phyloP scores from a whole-genome alignment of 148 eudicot genomes.

The Nyssa sinensis region DNA sequence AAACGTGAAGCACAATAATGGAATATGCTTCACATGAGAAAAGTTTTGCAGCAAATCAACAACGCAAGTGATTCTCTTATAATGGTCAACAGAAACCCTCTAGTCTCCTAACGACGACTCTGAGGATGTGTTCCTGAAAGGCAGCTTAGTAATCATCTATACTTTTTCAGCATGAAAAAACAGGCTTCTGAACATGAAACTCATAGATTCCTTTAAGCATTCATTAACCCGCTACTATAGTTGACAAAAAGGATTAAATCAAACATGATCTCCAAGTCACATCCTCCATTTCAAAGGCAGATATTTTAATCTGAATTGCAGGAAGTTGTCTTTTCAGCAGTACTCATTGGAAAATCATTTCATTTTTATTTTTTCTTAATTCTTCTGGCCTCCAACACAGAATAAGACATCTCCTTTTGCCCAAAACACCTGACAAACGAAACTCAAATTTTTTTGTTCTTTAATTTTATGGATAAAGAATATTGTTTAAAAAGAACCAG shows the following conservation, averaged over 20 bases:
- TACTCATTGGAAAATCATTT: background rate
- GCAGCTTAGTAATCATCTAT: background rate
- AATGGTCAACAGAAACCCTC: background rate
- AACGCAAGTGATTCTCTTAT: background rate
- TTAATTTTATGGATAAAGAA: background rate
- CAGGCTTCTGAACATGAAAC: background rate
- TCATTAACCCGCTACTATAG: background rate
- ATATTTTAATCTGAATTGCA: background rate
- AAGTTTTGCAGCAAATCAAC: background rate
- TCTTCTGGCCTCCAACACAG: background rate
- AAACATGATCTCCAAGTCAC: background rate
- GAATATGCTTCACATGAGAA: background rate
- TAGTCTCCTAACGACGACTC: constrained; percentile 1
- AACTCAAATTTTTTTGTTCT: background rate
- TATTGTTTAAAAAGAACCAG: no score
- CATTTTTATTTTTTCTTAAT: constrained; percentile 7
- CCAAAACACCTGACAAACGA: background rate
- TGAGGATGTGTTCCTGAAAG: background rate
- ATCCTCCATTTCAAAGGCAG: background rate
- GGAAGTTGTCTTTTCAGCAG: background rate
- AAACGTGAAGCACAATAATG: background rate
- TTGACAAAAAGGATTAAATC: background rate
- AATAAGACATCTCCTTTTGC: background rate
- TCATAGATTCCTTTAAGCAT: background rate
- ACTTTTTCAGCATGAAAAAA: background rate